These are phyloP conservation scores for Boletus rubescentipes DNA, from an alignment of 768 basidiomycete species.

Conservation along the genomic window DNA sequence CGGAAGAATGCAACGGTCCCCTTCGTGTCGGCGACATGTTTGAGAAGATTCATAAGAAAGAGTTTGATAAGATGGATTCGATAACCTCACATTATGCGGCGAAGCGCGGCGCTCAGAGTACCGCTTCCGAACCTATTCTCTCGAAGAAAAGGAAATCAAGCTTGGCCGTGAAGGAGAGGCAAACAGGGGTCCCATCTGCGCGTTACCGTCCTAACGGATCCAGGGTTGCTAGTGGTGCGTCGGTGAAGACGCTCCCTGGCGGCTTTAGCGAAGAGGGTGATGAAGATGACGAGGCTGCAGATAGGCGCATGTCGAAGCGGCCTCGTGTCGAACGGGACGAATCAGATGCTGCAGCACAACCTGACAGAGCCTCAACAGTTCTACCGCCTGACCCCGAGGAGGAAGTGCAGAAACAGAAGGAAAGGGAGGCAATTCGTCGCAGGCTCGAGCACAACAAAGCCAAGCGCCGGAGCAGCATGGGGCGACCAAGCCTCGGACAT, in stretches of 20 bases:
- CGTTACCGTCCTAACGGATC: slow-evolving; percentile 25
- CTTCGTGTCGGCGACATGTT: slow-evolving; percentile 39
- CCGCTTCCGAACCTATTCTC: slow-evolving; percentile 20
- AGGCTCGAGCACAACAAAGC: slow-evolving; percentile 68
- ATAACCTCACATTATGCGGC: slow-evolving; percentile 58
- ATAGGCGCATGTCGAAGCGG: slow-evolving; percentile 46
- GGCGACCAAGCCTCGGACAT: slow-evolving; percentile 41
- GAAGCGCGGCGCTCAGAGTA: slow-evolving; percentile 30
- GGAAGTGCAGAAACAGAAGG: slow-evolving; percentile 39
- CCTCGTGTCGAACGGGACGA: slow-evolving; percentile 38
- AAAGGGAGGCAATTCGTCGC: slow-evolving; percentile 59
- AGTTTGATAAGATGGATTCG: slow-evolving; percentile 77
- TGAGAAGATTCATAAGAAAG: slow-evolving; percentile 59
- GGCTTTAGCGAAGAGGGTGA: slow-evolving; percentile 56
- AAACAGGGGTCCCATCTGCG: slow-evolving; percentile 3
- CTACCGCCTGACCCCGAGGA: slow-evolving; percentile 24
- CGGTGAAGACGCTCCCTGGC: slow-evolving; percentile 46
- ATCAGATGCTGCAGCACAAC: slow-evolving; percentile 22
- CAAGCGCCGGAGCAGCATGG: slow-evolving; percentile 67
- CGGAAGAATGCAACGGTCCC: slow-evolving; percentile 24
- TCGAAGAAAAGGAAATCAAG: slow-evolving; percentile 52
- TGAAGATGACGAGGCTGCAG: slow-evolving; percentile 39
- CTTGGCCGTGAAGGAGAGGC: slow-evolving; percentile 39
- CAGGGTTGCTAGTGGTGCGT: slow-evolving; percentile 26
- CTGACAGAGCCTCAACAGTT: slow-evolving; percentile 37